Base-by-base conservation (phyloP, 192 early-diverging fungal species). In the Gamsiella multidivaricata region DNA sequence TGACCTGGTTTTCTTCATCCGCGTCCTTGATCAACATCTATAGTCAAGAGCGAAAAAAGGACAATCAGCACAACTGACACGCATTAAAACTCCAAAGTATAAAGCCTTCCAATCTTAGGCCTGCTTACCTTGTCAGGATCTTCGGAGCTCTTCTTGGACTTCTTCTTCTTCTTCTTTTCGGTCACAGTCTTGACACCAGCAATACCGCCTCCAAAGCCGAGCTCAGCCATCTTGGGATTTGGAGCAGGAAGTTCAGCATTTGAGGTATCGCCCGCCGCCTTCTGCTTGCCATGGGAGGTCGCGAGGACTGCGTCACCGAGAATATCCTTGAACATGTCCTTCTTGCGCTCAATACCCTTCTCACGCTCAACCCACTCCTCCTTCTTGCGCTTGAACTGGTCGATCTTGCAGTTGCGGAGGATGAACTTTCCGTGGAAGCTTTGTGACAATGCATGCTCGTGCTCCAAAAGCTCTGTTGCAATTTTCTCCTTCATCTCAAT, bases 311-410 rank as follows among this genome's bases (percentile, higher is more conserved):
- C 69, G 65, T 89, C 87, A 12, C 74, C 91, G 20, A 93, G 63
- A 70, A 94, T 87, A 61, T 94, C 94, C 69, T 87, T 88, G 65
- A 95, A 94, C 91, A 95, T 90, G 15, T 87, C 89, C 76, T 84
- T 82, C 71, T 91, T 90, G 63, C 89, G 86, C 55, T 94, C 91
- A 34, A 87, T 70, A 12, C 91, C 91, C 81, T 87, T 85, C 79
- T 93, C 86, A 60, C 84, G 82, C 80, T 89, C 88, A 3, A 86
- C 83, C 94, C 94, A 96, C 74, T 92, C 91, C 18, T 90, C 88
- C n/a, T 88, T 83, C 65, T 85, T 79, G 56, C 85, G 69, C 81
- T 92, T 92, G 81, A 89, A 96, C 63, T 81, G 80, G 56, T 94
- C 92, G 52, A 93, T 86, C 41, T 87, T 82, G 81, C 93, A 95